Evolutionary conservation across 805 yeast genomes (phyloP).

Genomic region (Lipomyces yamadae): DNA sequence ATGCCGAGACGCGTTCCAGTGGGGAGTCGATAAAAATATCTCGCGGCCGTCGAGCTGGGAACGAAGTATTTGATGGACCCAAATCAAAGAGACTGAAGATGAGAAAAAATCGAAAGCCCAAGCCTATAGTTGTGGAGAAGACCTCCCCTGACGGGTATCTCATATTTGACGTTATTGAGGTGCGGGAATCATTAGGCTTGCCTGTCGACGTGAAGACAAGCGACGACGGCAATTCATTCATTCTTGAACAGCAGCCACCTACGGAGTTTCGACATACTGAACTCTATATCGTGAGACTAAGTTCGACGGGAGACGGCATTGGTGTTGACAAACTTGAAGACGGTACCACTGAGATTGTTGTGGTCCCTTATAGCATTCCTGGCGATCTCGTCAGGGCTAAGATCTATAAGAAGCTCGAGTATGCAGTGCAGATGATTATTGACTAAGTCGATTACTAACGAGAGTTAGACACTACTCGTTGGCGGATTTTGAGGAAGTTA

Average conservation of each 20-base stretch:
- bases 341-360: slow-evolving; percentile 59
- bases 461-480: slow-evolving; percentile 56
- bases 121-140: slow-evolving; percentile 60
- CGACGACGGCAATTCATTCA: slow-evolving; percentile 65
- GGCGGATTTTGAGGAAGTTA: slow-evolving; percentile 67
- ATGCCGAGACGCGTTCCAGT: neutral
- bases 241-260: slow-evolving; percentile 56
- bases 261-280: slow-evolving; percentile 63
- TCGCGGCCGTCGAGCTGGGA: neutral
- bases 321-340: slow-evolving; percentile 71
- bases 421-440: slow-evolving; percentile 45
- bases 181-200: slow-evolving; percentile 52
- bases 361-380: slow-evolving; percentile 86
- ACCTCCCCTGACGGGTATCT: slow-evolving; percentile 84
- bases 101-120: slow-evolving; percentile 57
- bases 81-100: slow-evolving; percentile 17
- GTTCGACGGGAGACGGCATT: slow-evolving; percentile 88
- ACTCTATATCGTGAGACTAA: slow-evolving; percentile 61
- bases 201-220: slow-evolving; percentile 53
- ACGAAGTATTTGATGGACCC: neutral
- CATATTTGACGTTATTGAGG: slow-evolving; percentile 68
- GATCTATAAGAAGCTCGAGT: slow-evolving; percentile 64
- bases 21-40: neutral
- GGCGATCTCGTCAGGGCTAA: slow-evolving; percentile 77
- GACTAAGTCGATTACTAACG: neutral